Evolutionary conservation across 176 grass and related monocot species (phyloP).

Genomic region (Calamus simplicifolius): DNA sequence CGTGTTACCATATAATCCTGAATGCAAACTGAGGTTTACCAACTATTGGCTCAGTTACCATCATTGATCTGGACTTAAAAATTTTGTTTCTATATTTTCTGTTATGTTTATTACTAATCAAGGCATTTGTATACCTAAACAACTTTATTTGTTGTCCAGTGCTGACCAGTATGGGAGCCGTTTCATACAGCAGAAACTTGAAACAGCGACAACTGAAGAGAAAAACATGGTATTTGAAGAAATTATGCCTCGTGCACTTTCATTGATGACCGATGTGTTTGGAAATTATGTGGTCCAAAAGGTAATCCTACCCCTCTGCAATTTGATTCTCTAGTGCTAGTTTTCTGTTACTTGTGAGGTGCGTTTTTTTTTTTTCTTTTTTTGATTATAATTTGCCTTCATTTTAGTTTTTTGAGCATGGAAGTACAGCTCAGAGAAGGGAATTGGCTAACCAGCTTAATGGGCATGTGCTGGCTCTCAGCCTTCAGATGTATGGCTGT

Average conservation of each 20-base stretch:
- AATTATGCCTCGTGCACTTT: conserved; percentile 71
- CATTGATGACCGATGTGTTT: conserved; percentile 95
- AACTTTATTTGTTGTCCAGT: conserved; percentile 31
- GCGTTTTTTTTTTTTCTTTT: no score
- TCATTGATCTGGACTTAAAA: no score
- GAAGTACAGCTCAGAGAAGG: conserved; percentile 46
- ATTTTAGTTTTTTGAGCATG: conserved; percentile 66
- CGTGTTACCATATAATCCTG: no score
- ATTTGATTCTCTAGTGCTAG: no score
- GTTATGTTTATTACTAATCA: no score
- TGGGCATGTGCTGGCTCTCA: conserved; percentile 73
- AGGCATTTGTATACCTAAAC: no score
- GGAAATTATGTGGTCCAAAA: conserved; percentile 96
- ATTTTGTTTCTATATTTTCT: no score
- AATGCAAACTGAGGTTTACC: no score
- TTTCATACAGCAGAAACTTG: conserved; percentile 97
- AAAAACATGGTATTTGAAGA: conserved; percentile 89
- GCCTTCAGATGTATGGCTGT: conserved; percentile 92
- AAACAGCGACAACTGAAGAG: conserved; percentile 80
- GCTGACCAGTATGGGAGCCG: conserved; percentile 92
- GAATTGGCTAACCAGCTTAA: conserved; percentile 69
- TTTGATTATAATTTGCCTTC: no score
- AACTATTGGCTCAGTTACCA: no score
- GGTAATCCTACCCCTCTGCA: conserved; percentile 31
- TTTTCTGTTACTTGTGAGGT: no score